Percentiles rank a stretch among this genome's conserved stretches.
Conservation (phyloP, 352 stramenopile genomes). For the Pythium insidiosum region DNA sequence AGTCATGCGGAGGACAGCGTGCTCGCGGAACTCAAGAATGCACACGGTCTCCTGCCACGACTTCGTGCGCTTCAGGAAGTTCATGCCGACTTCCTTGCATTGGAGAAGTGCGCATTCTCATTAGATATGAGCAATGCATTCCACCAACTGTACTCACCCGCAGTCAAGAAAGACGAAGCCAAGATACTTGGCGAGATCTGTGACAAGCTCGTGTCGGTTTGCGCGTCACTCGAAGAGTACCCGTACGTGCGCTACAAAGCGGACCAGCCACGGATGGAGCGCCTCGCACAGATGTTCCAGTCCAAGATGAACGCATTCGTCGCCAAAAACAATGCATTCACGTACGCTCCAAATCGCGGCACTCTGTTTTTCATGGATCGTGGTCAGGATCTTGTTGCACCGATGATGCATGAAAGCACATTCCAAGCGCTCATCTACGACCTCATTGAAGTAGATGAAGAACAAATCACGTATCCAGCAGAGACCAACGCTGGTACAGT, state of each 20-base stretch:
- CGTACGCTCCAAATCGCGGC: constrained; percentile 82
- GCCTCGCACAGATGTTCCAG: constrained; percentile 90
- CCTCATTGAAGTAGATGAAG: constrained; percentile 90
- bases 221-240: constrained; percentile 96
- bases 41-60: constrained; percentile 64
- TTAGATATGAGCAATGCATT: constrained; percentile 88
- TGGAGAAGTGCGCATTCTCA: constrained; percentile 92
- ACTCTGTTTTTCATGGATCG: constrained; percentile 95
- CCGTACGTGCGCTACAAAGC: constrained; percentile 92
- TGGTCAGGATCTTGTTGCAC: constrained; percentile 89
- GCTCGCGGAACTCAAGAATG: constrained; percentile 83
- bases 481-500: constrained; percentile 74
- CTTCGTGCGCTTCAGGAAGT: constrained; percentile 91
- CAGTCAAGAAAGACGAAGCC: constrained; percentile 30
- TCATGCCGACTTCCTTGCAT: constrained; percentile 94
- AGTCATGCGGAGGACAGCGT: constrained; percentile 65
- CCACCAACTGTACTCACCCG: constrained; percentile 71
- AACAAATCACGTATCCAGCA: constrained; percentile 89
- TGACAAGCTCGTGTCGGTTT: constrained; percentile 93
- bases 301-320: constrained; percentile 95
- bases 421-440: constrained; percentile 98
- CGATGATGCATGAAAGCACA: constrained; percentile 97
- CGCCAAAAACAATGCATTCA: constrained; percentile 84
- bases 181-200: constrained; percentile 59
- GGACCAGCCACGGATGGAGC: constrained; percentile 74